Evolutionary conservation across 2,329 filamentous ascomycete species (phyloP).

Genomic region (Aspergillus alliaceus): DNA sequence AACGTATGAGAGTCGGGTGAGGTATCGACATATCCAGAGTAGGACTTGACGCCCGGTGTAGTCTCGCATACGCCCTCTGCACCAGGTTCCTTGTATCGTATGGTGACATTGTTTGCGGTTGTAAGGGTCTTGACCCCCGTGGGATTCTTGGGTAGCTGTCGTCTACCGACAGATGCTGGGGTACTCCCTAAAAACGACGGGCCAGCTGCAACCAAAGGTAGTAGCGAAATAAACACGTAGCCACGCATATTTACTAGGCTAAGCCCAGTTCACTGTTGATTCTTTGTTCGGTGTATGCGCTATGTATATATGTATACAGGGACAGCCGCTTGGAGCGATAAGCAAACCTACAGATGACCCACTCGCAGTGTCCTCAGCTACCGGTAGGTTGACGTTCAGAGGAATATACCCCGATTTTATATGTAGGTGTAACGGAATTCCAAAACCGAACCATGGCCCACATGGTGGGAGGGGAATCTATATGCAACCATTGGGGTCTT

Average conservation of each 20-base stretch:
- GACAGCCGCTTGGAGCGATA: neutral
- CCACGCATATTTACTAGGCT: constrained; percentile 20
- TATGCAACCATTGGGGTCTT: neutral
- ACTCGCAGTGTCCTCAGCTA: neutral
- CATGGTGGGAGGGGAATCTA: constrained; percentile 6
- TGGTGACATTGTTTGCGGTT: constrained; percentile 48
- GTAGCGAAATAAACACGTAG: constrained; percentile 19
- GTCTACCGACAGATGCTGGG: constrained; percentile 17
- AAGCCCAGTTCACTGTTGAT: neutral
- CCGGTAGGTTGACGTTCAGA: neutral
- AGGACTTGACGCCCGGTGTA: constrained; percentile 57
- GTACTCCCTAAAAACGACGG: constrained; percentile 6
- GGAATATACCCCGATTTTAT: constrained; percentile 1
- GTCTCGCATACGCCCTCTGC: constrained; percentile 54
- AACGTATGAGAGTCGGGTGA: constrained; percentile 51
- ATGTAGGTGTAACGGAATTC: neutral
- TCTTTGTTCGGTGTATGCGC: neutral
- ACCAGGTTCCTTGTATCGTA: constrained; percentile 60
- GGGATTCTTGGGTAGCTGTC: constrained; percentile 38
- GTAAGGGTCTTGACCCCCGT: constrained; percentile 39
- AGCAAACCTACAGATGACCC: neutral
- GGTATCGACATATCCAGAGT: constrained; percentile 57
- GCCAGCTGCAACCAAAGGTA: constrained; percentile 20
- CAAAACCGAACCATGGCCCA: neutral
- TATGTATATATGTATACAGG: neutral